phyloP scores from a whole-genome alignment of 2,329 filamentous ascomycete species.

The Exophiala sideris region DNA sequence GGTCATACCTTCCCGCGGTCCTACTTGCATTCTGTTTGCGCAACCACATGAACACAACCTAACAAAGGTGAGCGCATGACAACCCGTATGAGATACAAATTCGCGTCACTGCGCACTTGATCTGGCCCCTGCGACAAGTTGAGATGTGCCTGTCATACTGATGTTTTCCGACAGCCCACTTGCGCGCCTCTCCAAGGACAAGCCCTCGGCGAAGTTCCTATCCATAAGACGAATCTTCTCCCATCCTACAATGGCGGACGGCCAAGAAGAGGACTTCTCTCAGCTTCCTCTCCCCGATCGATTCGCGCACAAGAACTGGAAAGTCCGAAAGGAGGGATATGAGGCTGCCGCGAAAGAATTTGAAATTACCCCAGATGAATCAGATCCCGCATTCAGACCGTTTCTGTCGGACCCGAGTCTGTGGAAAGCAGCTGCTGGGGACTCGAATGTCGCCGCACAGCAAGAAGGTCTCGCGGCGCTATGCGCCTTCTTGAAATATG shows the following conservation, averaged over 20 bases:
- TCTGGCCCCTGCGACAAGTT: background rate
- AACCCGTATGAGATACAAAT: no score
- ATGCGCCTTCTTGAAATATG: slow-evolving; percentile 89
- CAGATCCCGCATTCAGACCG: slow-evolving; percentile 78
- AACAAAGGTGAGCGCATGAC: background rate
- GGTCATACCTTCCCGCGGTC: background rate
- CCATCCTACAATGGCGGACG: slow-evolving; percentile 39
- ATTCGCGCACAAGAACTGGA: slow-evolving; percentile 69
- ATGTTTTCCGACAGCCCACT: slow-evolving; percentile 27
- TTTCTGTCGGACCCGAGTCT: slow-evolving; percentile 80
- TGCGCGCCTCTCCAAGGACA: slow-evolving; percentile 10
- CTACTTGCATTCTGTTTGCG: background rate
- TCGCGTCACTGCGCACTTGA: background rate
- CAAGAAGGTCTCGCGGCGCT: slow-evolving; percentile 85
- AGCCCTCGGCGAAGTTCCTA: slow-evolving; percentile 10
- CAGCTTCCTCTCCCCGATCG: slow-evolving; percentile 42
- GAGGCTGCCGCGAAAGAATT: slow-evolving; percentile 90
- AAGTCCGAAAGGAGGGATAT: slow-evolving; percentile 91
- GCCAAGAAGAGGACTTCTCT: slow-evolving; percentile 41
- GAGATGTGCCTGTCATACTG: slow-evolving; percentile 4
- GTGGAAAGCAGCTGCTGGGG: slow-evolving; percentile 89
- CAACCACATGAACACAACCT: background rate
- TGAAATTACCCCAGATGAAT: slow-evolving; percentile 77
- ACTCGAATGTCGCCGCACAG: slow-evolving; percentile 96
- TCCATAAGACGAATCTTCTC: slow-evolving; percentile 24